Evolutionary conservation across 768 basidiomycete species (phyloP).

Genomic region (Tylopilus vinaceipallidus): DNA sequence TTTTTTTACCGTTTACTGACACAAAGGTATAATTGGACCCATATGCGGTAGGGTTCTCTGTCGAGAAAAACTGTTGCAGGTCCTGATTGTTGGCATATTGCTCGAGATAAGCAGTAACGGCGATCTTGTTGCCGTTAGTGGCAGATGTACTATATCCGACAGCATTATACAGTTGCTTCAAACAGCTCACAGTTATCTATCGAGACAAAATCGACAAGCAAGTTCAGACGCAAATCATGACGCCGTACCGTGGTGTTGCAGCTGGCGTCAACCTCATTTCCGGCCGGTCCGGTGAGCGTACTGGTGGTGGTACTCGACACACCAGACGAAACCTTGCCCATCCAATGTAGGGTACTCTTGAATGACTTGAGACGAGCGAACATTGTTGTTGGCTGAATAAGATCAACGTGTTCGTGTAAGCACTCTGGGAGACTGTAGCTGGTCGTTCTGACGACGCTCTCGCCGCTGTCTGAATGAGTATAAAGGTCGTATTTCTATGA

Average conservation of each 20-base stretch:
- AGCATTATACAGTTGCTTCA: slow-evolving; percentile 55
- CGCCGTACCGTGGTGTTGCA: slow-evolving; percentile 43
- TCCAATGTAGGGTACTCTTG: slow-evolving; percentile 39
- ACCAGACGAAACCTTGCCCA: slow-evolving; percentile 6
- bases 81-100: slow-evolving; percentile 53
- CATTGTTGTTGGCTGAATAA: slow-evolving; percentile 72
- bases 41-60: slow-evolving; percentile 46
- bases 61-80: slow-evolving; percentile 47
- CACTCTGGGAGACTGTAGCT: slow-evolving; percentile 62
- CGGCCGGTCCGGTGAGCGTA: slow-evolving; percentile 31
- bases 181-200: slow-evolving; percentile 50
- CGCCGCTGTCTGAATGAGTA: slow-evolving; percentile 51
- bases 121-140: slow-evolving; percentile 46
- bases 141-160: slow-evolving; percentile 43
- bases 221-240: too few species aligned
- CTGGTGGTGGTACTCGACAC: slow-evolving; percentile 1
- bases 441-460: slow-evolving; percentile 60
- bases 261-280: slow-evolving; percentile 42
- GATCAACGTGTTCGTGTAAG: slow-evolving; percentile 58
- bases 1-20: slow-evolving; percentile 49
- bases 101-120: slow-evolving; percentile 52
- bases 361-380: slow-evolving; percentile 50
- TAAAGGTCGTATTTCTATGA: slow-evolving; percentile 63
- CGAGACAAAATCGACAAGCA: too few species aligned
- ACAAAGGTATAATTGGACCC: slow-evolving; percentile 51